Evolutionary conservation across 2,329 filamentous ascomycete species (phyloP), one percentile per base, ranked within the genome.

Genomic region (Hirsutella rhossiliensis): DNA sequence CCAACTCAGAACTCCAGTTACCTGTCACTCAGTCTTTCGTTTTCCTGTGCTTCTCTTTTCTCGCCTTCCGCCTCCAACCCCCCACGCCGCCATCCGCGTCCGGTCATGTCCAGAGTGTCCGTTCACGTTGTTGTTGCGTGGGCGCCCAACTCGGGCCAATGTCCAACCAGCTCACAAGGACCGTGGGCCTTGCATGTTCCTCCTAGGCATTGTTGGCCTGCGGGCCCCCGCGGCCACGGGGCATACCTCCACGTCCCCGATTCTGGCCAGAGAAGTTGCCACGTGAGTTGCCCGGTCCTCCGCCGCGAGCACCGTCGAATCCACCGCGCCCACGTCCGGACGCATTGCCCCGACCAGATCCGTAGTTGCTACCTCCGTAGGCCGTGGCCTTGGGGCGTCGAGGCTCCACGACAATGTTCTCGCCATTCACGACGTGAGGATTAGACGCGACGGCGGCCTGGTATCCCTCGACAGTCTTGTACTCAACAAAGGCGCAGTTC

Each of bases 401-500:
- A 61, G 90, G 86, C 68, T 97, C 92, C 45, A 98, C 84, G 49
- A 78, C 73, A 55, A 98, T 83, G 56, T 78, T 81, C 64, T 95
- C 84, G 53, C 80, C 84, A 55, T 84, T 86, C 50, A 98, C 78
- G 38, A 76, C 75, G 67, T 94, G 87, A 31, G 90, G 90, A 68
- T 94, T 97, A 54, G 82, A 84, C 48, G 77, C 77, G 32, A 87
- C 74, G 38, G 92, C 92, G 49, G 85, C 83, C 62, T 87, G 77
- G 67, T 94, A 96, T 40, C 80, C 87, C 44, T 88, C 80, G 19
- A 78, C 61, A 40, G 82, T 84, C 59, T 81, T 84, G 65, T 92
- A 98, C 63, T 98, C 92, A 47, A 96, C 87, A 60, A 97, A 97
- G 23, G 92, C 92, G 59, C 88, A 96, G 74, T 92, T 96, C 90